Base-by-base conservation (phyloP, 164 flowering plant genomes). In the Liquidambar formosana region DNA sequence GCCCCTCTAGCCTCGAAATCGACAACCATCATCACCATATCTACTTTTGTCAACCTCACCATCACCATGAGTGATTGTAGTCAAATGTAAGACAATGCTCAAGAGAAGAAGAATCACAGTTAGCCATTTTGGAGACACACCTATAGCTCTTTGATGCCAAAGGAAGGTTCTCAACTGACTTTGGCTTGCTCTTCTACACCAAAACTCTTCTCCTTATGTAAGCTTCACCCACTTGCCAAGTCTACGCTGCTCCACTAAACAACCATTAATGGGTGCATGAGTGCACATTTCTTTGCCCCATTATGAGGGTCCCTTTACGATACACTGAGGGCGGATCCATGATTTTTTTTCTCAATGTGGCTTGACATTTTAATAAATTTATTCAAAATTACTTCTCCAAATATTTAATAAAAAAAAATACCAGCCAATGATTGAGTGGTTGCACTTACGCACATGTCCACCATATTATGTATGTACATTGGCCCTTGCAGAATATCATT, bases 1-100 rank as follows among this genome's bases (percentile, higher is more conserved):
- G 11, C 78, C 53, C 11, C 74, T 56, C 16, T 62, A 18, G 0
- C 78, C 25, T n/a, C n/a, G n/a, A 45, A 21, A 69, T 18, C 67
- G 33, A 27, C 71, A 63, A 38, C 67, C 76, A 64, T 71, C 77
- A 27, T 75, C 76, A 2, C 66, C 57, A 26, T 25, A 73, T 27
- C 80, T 61, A 4, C 62, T 43, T 45, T 74, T 48, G 49, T 68
- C 82, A 38, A 80, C 46, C 47, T 73, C 66, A 9, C 64, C 66
- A 67, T 84, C 88, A 0, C 80, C 84, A 52, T 70, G 65, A 46
- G 73, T 23, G 12, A 41, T 23, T 28, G 70, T 65, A 70, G 75
- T 71, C 76, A 75, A 64, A 43, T 78, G 73, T 33, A 80, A 73
- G 11, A 57, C 77, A 67, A 82, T 63, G 71, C 71, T 56, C 23